Conservation (phyloP, 2,329 filamentous ascomycete species). For the Hymenoscyphus repandus region DNA sequence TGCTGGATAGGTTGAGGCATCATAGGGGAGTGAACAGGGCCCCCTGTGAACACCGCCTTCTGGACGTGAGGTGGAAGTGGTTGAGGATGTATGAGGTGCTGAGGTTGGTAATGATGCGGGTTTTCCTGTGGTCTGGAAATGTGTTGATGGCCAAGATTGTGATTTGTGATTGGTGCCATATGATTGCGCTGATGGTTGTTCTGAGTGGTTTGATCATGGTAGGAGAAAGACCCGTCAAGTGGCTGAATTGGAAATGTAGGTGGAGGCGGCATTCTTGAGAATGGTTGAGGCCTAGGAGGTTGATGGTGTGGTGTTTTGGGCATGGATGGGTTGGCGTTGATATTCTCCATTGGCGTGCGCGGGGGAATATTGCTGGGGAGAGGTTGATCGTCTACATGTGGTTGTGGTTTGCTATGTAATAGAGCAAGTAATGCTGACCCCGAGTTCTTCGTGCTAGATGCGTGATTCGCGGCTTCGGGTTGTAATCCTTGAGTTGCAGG, state of each 20-base stretch:
- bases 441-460: slow-evolving; percentile 26
- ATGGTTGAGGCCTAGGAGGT: slow-evolving; percentile 44
- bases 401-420: slow-evolving; percentile 33
- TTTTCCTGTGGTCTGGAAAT: slow-evolving; percentile 20
- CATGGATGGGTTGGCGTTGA: slow-evolving; percentile 42
- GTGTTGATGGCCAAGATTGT: slow-evolving; percentile 10
- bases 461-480: slow-evolving; percentile 14
- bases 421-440: slow-evolving; percentile 50
- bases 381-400: slow-evolving; percentile 9
- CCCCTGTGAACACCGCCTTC: slow-evolving; percentile 43
- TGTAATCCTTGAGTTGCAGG: slow-evolving; percentile 47
- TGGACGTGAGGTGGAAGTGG: slow-evolving; percentile 49
- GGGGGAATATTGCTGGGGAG: slow-evolving; percentile 31
- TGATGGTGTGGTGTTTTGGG: slow-evolving; percentile 55
- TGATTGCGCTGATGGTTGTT: neutral
- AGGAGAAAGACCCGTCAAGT: slow-evolving; percentile 24
- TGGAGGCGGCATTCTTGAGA: slow-evolving; percentile 41
- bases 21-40: slow-evolving; percentile 28
- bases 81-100: slow-evolving; percentile 32
- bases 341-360: slow-evolving; percentile 52
- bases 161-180: slow-evolving; percentile 5
- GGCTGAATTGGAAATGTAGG: slow-evolving; percentile 42
- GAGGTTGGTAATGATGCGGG: slow-evolving; percentile 27
- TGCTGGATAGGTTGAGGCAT: slow-evolving; percentile 29
- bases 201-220: slow-evolving; percentile 7